A percentile compares a stretch with the other conserved stretches of the same genome.
Evolutionary conservation across 352 stramenopile species (phyloP).

Genomic region (Phytophthora hibernalis): DNA sequence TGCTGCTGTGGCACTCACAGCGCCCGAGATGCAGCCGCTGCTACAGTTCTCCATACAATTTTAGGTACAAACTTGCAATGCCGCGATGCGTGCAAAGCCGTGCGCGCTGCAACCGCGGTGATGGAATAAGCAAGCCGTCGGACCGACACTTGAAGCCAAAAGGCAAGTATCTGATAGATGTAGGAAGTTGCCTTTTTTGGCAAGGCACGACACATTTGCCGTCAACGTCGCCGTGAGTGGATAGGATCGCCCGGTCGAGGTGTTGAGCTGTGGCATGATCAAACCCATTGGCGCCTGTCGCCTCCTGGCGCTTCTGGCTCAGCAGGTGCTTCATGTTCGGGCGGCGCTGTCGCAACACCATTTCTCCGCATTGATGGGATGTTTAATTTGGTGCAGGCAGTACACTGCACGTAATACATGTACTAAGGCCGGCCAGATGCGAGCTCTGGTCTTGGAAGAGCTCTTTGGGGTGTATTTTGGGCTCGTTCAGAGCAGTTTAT

Average conservation of each 20-base stretch:
- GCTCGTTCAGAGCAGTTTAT: neutral
- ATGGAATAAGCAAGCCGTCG: constrained; percentile 33
- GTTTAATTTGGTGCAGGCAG: too few relatives aligned
- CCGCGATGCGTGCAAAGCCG: constrained; percentile 19
- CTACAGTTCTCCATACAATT: constrained; percentile 4
- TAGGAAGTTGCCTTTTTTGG: neutral
- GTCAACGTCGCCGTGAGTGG: neutral
- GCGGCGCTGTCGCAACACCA: neutral
- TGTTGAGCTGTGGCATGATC: neutral
- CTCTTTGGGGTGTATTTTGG: neutral
- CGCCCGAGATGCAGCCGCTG: neutral
- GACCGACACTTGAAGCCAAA: constrained; percentile 7
- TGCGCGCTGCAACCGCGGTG: constrained; percentile 4
- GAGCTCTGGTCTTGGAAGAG: neutral
- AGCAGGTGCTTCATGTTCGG: neutral
- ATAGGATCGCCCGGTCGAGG: neutral
- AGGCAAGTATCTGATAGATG: too few relatives aligned
- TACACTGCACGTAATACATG: too few relatives aligned
- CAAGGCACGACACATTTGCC: neutral
- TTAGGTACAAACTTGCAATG: constrained; percentile 21
- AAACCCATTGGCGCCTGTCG: neutral
- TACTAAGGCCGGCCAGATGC: neutral
- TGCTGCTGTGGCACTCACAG: neutral
- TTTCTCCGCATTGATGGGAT: too few relatives aligned
- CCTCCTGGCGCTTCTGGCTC: neutral